Conservation (phyloP, 2,329 filamentous ascomycete genomes). For the Hirsutella rhossiliensis region DNA sequence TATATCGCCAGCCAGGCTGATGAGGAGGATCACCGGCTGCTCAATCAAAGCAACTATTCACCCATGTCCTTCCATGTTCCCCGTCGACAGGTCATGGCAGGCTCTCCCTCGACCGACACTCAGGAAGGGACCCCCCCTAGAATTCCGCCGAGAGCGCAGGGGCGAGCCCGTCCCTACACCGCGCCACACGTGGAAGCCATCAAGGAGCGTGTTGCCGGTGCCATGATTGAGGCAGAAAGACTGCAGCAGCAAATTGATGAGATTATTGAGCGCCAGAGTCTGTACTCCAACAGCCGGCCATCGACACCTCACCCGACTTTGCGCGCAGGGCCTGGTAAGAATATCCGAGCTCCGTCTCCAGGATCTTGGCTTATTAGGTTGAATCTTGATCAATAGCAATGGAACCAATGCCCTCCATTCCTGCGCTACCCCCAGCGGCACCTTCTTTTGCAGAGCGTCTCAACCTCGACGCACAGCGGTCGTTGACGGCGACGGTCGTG, state of each 20-base stretch:
- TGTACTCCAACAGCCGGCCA: conserved; percentile 41
- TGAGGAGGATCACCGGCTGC: conserved; percentile 17
- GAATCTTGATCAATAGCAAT: conserved; percentile 20
- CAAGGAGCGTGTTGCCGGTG: conserved; percentile 42
- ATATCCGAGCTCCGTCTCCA: conserved; percentile 1
- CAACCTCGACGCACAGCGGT: conserved; percentile 30
- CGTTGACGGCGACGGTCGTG: conserved; percentile 21
- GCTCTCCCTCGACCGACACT: conserved; percentile 8
- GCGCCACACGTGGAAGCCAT: conserved; percentile 37
- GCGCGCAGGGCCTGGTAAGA: conserved; percentile 18
- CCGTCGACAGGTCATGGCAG: conserved; percentile 24
- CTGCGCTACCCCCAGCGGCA: conserved; percentile 41
- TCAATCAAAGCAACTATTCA: conserved; percentile 34
- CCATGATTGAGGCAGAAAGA: conserved; percentile 45
- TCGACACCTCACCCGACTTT: conserved; percentile 34
- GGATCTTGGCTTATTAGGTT: neutral
- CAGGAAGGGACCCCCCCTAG: conserved; percentile 14
- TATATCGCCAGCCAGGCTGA: conserved; percentile 19
- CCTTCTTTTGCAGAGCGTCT: conserved; percentile 46
- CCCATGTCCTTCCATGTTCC: conserved; percentile 45
- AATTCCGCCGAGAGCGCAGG: conserved; percentile 30
- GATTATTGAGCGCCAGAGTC: conserved; percentile 46
- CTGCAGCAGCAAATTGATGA: conserved; percentile 48
- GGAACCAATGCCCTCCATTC: conserved; percentile 43
- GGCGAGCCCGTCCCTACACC: conserved; percentile 29